Evolutionary conservation across 257 asterid species (phyloP), one percentile per base, ranked within the genome.

Genomic region (Solanum lycopersicoides): DNA sequence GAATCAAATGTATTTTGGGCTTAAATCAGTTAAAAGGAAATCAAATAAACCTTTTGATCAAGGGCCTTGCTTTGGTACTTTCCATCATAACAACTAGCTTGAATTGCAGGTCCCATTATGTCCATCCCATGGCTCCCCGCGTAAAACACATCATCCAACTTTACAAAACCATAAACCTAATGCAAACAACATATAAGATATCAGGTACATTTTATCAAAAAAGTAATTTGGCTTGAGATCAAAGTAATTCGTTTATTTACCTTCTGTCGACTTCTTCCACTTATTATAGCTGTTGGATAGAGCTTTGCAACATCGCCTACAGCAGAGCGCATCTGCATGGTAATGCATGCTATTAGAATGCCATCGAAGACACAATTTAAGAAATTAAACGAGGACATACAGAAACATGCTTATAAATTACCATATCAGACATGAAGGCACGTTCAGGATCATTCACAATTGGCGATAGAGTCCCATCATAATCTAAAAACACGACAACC

Each of bases 121-220:
- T 96, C 99, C 99, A 96, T 93, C 8, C 99, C 99, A 88, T 96
- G 99, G 92, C 98, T 95, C 34, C 99, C 99, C n/a, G 99, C 99
- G 37, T 96, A 96, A 87, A 91, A 94, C 34, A 96, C 91, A 86
- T 95, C 95, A 85, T 94, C 98, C 41, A 96, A 86, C 90, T 93
- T 92, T 0, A 95, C 98, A 92, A 96, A 96, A 80, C 89, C 96
- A 89, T 92, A 87, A 45, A 96, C 98, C 99, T 96, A 88, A 84
- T 56, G 59, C 44, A 77, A 41, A 25, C 56, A 63, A 41, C 9
- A 28, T 9, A 66, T 21, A 15, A 3, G 60, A 35, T 84, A 39
- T 16, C n/a, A 39, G 9, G 6, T 65, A 13, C n/a, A 60, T 59
- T 83, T 83, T 21, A 63, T 77, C 37, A 37, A 11, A 20, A 56